Conservation (phyloP, 805 yeast species). For the Candida taoyuanica region DNA sequence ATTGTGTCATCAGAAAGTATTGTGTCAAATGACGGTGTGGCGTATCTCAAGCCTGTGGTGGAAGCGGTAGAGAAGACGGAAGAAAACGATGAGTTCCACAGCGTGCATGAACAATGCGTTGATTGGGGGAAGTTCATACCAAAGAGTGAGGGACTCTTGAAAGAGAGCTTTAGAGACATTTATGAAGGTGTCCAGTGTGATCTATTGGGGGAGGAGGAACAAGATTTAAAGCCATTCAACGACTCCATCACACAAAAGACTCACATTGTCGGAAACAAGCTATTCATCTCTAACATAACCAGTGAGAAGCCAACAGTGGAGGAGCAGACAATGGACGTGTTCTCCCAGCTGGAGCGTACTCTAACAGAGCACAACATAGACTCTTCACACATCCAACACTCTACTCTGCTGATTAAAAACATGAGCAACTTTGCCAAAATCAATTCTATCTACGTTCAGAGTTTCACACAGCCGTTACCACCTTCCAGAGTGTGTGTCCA, state of each 20-base stretch:
- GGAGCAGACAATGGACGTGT: constrained; percentile 46
- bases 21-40: constrained; percentile 55
- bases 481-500: constrained; percentile 88
- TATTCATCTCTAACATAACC: constrained; percentile 43
- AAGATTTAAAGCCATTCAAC: neutral
- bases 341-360: constrained; percentile 36
- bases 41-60: constrained; percentile 56
- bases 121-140: constrained; percentile 25
- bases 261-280: constrained; percentile 23
- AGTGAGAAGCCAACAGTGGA: constrained; percentile 26
- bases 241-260: constrained; percentile 7
- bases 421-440: constrained; percentile 62
- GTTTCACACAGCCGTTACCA: constrained; percentile 61
- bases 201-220: neutral
- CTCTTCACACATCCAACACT: constrained; percentile 48
- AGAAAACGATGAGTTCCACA: constrained; percentile 18
- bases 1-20: constrained; percentile 19
- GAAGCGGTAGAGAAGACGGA: constrained; percentile 38
- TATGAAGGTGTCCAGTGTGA: constrained; percentile 14
- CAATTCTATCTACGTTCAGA: constrained; percentile 54
- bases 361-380: constrained; percentile 30
- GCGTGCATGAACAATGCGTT: constrained; percentile 13
- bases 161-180: constrained; percentile 36
- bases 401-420: constrained; percentile 55
- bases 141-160: constrained; percentile 29